phyloP scores from a whole-genome alignment of 257 asterid genomes.

The Hygrophila difformis region DNA sequence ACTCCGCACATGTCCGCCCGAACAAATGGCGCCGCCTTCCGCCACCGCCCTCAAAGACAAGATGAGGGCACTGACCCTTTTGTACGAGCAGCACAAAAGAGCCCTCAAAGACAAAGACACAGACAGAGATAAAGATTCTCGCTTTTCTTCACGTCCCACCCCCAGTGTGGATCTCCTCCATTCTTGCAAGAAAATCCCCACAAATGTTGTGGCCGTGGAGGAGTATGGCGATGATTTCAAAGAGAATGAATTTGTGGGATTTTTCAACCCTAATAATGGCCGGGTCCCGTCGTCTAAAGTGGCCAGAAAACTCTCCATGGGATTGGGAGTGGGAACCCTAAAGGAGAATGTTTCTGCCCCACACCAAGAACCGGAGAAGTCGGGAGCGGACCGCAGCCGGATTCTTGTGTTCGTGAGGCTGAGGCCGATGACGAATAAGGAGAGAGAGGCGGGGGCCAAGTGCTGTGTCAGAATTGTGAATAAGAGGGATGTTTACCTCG shows the following conservation, averaged over 20 bases:
- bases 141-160: conserved; percentile 42
- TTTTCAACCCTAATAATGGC: conserved; percentile 19
- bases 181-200: conserved; percentile 14
- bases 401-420: conserved; percentile 65
- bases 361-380: neutral
- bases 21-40: too few relatives aligned
- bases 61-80: conserved; percentile 46
- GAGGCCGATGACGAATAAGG: conserved; percentile 55
- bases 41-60: conserved; percentile 57
- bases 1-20: too few relatives aligned
- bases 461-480: conserved; percentile 47
- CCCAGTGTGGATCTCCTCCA: conserved; percentile 32
- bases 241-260: conserved; percentile 31
- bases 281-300: neutral
- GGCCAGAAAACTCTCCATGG: conserved; percentile 11
- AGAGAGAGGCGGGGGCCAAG: conserved; percentile 48
- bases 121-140: too few relatives aligned
- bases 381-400: conserved; percentile 15
- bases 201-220: conserved; percentile 11
- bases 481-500: conserved; percentile 43
- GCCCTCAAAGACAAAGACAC: conserved; percentile 17
- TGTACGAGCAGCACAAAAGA: conserved; percentile 56
- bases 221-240: conserved; percentile 31
- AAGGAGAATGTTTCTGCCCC: conserved; percentile 23
- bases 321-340: conserved; percentile 24